Evolutionary conservation across 768 basidiomycete genomes (phyloP), one percentile per base, ranked within the genome.

Genomic region (Psilocybe cyanescens): DNA sequence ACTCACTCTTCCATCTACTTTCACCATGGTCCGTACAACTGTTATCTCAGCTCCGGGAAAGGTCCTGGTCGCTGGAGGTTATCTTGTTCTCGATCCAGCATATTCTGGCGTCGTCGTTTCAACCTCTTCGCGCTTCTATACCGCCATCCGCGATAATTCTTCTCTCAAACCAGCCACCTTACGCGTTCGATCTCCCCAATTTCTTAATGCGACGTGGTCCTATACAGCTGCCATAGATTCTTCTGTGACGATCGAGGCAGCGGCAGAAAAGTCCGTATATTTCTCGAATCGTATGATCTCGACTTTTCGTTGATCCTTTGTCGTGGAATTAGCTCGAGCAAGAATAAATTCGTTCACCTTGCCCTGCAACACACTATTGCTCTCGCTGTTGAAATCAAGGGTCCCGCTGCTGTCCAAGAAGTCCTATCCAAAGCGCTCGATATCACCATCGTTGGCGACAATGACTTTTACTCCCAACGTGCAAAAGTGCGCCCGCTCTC

Each of bases 401-500:
- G 85, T 19, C 66, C 74, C 31, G 64, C 75, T n/a, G 65, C 75
- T 49, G 65, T 86, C 66, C 72, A 76, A 35, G 73, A 78, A 47
- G 65, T 73, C 3, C 74, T 94, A 4, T 71, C 77, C 2, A 68
- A 72, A 12, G 90, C 87, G 31, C 78, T 97, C 59, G 84, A 92
- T 65, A 87, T 98, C 64, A 85, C 84, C 41, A 91, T 98, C 66
- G 86, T 89, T 29, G 97, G 95, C 8, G 95, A 95, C 74, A 99
- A 99, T 69, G 97, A 99, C 73, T 99, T 99, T 69, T 99, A 99
- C 77, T 97, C 96, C 3, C 97, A 99, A 70, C 81, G 90, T 58
- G 87, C 88, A 55, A 88, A 92, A 82, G 96, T 93, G 58, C 71
- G 81, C 69, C 29, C 39, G 53, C 58, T 56, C 53, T 24, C 24